Conservation (phyloP, 2,329 filamentous ascomycete species). For the Aureobasidium sp. region DNA sequence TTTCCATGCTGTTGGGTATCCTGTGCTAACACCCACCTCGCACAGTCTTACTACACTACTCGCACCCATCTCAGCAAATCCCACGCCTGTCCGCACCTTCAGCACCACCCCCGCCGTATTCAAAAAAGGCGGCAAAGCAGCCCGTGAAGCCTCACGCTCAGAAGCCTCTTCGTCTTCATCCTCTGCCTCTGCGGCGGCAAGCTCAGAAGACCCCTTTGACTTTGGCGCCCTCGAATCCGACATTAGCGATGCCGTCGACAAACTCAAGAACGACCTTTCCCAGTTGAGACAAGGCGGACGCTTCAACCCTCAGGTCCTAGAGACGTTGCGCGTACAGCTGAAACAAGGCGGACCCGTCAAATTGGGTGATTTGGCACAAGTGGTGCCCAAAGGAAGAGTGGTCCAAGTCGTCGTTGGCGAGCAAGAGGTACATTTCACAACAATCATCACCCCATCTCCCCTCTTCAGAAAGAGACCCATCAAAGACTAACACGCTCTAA, state of each 20-base stretch:
- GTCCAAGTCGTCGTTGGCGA: conserved; percentile 59
- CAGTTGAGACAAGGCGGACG: conserved; percentile 57
- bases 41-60: neutral
- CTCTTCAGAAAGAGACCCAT: too few species aligned
- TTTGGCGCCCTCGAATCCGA: conserved; percentile 51
- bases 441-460: too few species aligned
- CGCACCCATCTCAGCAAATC: neutral
- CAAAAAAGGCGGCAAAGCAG: conserved; percentile 51
- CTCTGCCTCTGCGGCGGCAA: conserved; percentile 26
- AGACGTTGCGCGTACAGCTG: conserved; percentile 54
- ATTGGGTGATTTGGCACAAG: conserved; percentile 58
- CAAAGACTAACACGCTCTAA: too few species aligned
- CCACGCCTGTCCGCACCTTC: conserved; percentile 29
- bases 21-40: neutral
- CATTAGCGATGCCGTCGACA: conserved; percentile 49
- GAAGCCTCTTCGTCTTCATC: conserved; percentile 29
- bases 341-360: conserved; percentile 40
- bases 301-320: conserved; percentile 56
- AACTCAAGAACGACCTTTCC: conserved; percentile 54
- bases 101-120: conserved; percentile 34
- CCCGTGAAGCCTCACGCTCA: conserved; percentile 32
- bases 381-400: conserved; percentile 57
- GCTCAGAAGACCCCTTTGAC: conserved; percentile 53
- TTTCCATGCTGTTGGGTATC: neutral
- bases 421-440: conserved; percentile 54